These are phyloP conservation scores for Kurtzmaniella quercitrusa DNA, from an alignment of 1,139 yeast genomes.

Conservation along the genomic window DNA sequence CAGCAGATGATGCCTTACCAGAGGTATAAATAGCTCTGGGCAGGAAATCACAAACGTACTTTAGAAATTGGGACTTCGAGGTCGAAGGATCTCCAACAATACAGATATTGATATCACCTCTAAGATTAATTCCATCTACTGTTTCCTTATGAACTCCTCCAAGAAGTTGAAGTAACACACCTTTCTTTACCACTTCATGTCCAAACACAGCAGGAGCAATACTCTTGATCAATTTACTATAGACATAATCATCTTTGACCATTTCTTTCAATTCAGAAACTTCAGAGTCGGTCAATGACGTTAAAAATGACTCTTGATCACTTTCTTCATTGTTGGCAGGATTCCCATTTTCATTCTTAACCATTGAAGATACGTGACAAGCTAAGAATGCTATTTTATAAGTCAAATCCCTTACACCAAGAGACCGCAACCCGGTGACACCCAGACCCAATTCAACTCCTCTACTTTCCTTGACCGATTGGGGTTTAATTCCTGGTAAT, in stretches of 20 bases:
- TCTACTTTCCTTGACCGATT: constrained; percentile 66
- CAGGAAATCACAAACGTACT: constrained; percentile 86
- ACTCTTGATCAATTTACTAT: constrained; percentile 80
- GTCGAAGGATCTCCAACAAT: constrained; percentile 99
- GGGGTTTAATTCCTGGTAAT: constrained; percentile 93
- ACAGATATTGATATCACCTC: constrained; percentile 97
- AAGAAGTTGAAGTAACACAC: constrained; percentile 77
- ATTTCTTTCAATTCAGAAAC: constrained; percentile 80
- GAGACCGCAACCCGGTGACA: constrained; percentile 75
- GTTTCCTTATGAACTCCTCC: constrained; percentile 97
- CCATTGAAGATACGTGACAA: constrained; percentile 70
- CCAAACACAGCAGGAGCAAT: constrained; percentile 98
- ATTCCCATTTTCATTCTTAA: constrained; percentile 42
- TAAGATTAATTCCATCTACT: constrained; percentile 86
- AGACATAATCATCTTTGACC: constrained; percentile 88
- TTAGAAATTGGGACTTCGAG: constrained; percentile 91
- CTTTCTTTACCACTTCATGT: constrained; percentile 91
- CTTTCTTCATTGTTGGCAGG: constrained; percentile 28
- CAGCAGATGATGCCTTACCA: constrained; percentile 98
- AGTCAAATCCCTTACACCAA: constrained; percentile 93
- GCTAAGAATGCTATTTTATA: constrained; percentile 90
- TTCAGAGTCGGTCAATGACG: constrained; percentile 77
- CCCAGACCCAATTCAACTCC: constrained; percentile 68
- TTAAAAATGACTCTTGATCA: constrained; percentile 77
- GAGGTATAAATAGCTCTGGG: constrained; percentile 97